Evolutionary conservation across 2,329 filamentous ascomycete genomes (phyloP).

Genomic region (Calcarisporium arbuscula): DNA sequence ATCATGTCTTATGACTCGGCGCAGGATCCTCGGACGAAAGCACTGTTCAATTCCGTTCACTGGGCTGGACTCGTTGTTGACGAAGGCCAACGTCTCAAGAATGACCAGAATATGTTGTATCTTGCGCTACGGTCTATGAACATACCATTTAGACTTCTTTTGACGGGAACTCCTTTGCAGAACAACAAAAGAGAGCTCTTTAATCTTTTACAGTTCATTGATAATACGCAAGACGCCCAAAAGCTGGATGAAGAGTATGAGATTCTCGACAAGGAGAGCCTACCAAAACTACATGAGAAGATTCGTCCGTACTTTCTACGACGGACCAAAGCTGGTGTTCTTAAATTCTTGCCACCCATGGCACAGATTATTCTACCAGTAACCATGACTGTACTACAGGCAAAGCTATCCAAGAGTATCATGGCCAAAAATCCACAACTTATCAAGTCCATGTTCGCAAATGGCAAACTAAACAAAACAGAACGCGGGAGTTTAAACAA

Average conservation of each 20-base stretch:
- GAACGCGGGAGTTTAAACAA: conserved; percentile 85
- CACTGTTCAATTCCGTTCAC: conserved; percentile 61
- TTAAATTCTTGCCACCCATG: conserved; percentile 89
- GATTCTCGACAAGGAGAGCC: conserved; percentile 75
- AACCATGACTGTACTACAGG: conserved; percentile 91
- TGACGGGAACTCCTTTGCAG: conserved; percentile 89
- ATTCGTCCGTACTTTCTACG: conserved; percentile 67
- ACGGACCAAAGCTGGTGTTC: conserved; percentile 82
- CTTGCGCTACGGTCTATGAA: conserved; percentile 64
- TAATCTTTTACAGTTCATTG: conserved; percentile 92
- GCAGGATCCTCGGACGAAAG: conserved; percentile 61
- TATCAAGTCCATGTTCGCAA: conserved; percentile 78
- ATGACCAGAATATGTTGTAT: conserved; percentile 81
- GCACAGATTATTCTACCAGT: conserved; percentile 92
- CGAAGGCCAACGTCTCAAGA: conserved; percentile 92
- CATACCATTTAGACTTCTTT: conserved; percentile 74
- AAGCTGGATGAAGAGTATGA: conserved; percentile 68
- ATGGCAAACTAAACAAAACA: conserved; percentile 56
- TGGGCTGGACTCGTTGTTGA: conserved; percentile 91
- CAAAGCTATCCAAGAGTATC: conserved; percentile 91
- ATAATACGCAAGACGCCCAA: conserved; percentile 62
- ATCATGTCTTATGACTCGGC: conserved; percentile 93
- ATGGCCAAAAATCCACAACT: conserved; percentile 84
- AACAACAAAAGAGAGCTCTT: conserved; percentile 95
- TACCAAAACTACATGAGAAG: conserved; percentile 72